Evolutionary conservation across 371 early-diverging fungal species (phyloP).

Genomic region (Blakeslea trispora): DNA sequence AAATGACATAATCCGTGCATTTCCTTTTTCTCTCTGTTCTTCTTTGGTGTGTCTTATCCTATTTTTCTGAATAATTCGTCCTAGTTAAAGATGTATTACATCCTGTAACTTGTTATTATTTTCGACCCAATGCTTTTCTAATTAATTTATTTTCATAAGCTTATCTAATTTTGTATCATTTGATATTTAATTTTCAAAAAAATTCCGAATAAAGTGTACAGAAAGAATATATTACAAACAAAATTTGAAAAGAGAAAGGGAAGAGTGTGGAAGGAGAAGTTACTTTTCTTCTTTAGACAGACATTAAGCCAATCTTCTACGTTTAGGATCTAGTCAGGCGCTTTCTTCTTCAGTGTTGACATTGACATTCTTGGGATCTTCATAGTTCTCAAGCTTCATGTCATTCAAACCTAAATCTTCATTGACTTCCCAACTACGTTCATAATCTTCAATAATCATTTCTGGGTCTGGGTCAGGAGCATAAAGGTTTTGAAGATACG

Average conservation of each 20-base stretch:
- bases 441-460: conserved; percentile 86
- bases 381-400: conserved; percentile 67
- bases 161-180: no score
- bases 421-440: conserved; percentile 85
- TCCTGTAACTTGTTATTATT: no score
- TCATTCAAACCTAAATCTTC: conserved; percentile 89
- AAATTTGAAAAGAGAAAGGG: not conserved
- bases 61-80: no score
- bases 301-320: conserved; percentile 21
- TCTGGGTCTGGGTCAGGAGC: conserved; percentile 93
- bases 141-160: no score
- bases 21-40: no score
- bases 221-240: not conserved
- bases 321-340: conserved; percentile 24
- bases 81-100: no score
- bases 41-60: no score
- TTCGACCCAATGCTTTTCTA: no score
- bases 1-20: no score
- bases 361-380: conserved; percentile 16
- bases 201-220: no score
- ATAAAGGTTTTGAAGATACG: conserved; percentile 85
- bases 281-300: not conserved
- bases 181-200: no score
- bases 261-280: no score
- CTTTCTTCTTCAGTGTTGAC: conserved; percentile 5